Base-by-base conservation (phyloP, 352 stramenopile species). In the Pythium biforme region DNA sequence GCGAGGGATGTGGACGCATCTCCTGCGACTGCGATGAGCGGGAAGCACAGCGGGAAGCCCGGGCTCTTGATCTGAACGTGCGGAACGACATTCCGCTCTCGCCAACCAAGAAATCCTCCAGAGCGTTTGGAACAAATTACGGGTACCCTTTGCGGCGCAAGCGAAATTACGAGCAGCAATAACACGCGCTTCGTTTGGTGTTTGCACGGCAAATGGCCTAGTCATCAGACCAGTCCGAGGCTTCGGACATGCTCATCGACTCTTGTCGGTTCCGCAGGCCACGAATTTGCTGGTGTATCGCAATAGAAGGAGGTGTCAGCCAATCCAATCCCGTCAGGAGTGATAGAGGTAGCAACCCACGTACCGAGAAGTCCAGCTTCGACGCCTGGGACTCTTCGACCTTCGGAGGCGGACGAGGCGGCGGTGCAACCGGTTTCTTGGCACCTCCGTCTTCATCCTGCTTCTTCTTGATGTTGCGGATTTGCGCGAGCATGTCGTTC, bases 151-250 rank as follows among this genome's bases (percentile, higher is more conserved):
- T 73, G 25, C 34, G 66, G 40, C 54, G 66, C 1, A 73, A 68
- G 40, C 59, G 66, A 10, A 59, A 73, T 55, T 73, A 73, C 55
- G 58, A 68, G n/a, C 31, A 39, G 40, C 34, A 41, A 27, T 51
- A 40, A 25, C 31, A 4, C 25, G 12, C 37, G 9, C 8, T 43
- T 43, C 3, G 37, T 43, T n/a, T n/a, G n/a, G n/a, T n/a, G n/a
- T n/a, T n/a, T n/a, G n/a, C n/a, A n/a, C 17, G 2, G 19, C 29
- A n/a, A 25, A 4, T 54, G 25, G 26, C 25, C 25, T 67, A 92
- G 14, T 95, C 79, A 50, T 95, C 86, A 22, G 86, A 95, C 86
- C 86, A 95, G 60, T 95, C 86, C 4, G 86, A 95, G 8, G 83
- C 81, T 64, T 92, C 83, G 15, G 84, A 94, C 76, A 95, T 79